These are phyloP conservation scores for Taphrina sp. DNA, from an alignment of 1,139 yeast species.

Conservation along the genomic window DNA sequence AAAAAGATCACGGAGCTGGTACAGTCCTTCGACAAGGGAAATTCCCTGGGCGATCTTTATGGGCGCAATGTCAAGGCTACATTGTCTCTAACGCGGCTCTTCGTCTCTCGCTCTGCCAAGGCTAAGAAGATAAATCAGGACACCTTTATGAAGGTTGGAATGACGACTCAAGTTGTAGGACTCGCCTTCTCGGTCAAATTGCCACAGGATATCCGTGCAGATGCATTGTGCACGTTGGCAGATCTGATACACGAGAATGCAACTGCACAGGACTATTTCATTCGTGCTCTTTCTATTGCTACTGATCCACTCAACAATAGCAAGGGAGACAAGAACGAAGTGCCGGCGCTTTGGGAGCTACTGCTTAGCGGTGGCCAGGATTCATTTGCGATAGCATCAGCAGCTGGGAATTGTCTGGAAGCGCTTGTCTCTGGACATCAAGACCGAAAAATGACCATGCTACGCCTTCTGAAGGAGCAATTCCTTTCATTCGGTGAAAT, in stretches of 20 bases:
- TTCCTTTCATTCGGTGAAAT: conserved; percentile 41
- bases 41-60: not conserved
- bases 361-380: conserved; percentile 22
- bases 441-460: conserved; percentile 59
- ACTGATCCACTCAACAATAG: not conserved
- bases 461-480: conserved; percentile 61
- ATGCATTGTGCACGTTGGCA: conserved; percentile 20
- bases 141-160: conserved; percentile 24
- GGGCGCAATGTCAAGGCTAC: conserved; percentile 3
- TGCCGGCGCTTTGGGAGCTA: conserved; percentile 19
- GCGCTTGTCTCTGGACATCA: conserved; percentile 61
- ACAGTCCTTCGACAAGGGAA: conserved; percentile 36
- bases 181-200: conserved; percentile 14
- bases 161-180: conserved; percentile 19
- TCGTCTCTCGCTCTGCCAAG: conserved; percentile 15
- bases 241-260: conserved; percentile 19
- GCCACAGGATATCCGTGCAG: conserved; percentile 28
- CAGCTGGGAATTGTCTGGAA: conserved; percentile 30
- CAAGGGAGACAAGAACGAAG: conserved; percentile 5
- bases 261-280: conserved; percentile 19
- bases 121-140: conserved; percentile 19
- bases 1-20: conserved; percentile 62
- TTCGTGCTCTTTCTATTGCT: conserved; percentile 16
- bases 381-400: conserved; percentile 26
- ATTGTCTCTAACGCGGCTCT: conserved; percentile 9